Evolutionary conservation across 805 yeast genomes (phyloP), one percentile per base, ranked within the genome.

Genomic region (Yamadazyma akitaensis): DNA sequence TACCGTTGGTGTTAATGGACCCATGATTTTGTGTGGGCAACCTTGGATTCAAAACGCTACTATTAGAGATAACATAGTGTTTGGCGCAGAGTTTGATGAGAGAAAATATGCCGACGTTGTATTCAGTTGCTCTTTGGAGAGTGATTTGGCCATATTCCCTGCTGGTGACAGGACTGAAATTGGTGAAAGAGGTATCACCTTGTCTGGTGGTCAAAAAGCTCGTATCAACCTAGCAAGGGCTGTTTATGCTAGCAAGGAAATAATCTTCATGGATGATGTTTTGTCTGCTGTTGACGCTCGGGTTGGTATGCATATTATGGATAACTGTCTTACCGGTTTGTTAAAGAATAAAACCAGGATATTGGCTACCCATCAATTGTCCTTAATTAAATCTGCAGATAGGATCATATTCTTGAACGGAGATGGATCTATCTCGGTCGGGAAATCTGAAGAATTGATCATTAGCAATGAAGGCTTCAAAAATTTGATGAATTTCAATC

Each of bases 41-140:
- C 68, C 70, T 7, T 66, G 71, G 71, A 61, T 64, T 34, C 70
- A 65, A 48, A 66, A 66, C 51, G 56, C 63, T 5, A 64, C 70
- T 6, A 60, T 66, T 13, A 57, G 55, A 45, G 64, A 63, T 12
- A 66, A 66, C 44, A 64, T 65, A 28, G 16, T 58, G 5, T 66
- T 66, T 49, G 70, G 69, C 8, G n/a, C 40, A 13, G 53, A 47
- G 21, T 62, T 37, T 24, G 62, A 63, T 34, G 59, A 55, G 43
- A 44, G 55, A 25, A 46, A 43, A 18, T 65, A 65, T 47, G 51
- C 55, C 8, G 49, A 53, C 10, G 66, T 63, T 5, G 47, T 65
- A 11, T 57, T 58, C 49, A 51, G 61, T 2, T 64, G 68, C 48
- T 56, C 64, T 10, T 55, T 64, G 40, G 62, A 61, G 47, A 54